Percentiles rank a stretch among this genome's conserved stretches.
Evolutionary conservation across 495 filamentous ascomycete genomes (phyloP).

Genomic region (Aspergillus steynii): DNA sequence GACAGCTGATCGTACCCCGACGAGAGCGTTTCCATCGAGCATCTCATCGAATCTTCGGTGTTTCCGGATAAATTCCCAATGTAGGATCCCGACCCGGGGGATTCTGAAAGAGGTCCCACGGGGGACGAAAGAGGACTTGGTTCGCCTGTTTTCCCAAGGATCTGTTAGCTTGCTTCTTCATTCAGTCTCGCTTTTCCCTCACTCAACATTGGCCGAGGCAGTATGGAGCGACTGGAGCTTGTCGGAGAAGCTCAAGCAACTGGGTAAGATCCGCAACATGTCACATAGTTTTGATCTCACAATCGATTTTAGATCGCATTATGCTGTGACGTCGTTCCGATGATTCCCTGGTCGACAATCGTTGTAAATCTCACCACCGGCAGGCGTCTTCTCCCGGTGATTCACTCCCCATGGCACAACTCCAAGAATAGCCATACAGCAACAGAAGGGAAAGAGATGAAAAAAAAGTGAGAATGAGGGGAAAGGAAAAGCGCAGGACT

Average conservation of each 20-base stretch:
- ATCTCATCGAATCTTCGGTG: conserved; percentile 38
- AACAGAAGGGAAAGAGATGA: not conserved
- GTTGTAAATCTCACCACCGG: not conserved
- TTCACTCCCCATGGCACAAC: not conserved
- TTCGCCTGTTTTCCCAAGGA: conserved; percentile 33
- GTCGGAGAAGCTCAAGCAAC: not conserved
- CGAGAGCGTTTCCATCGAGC: conserved; percentile 42
- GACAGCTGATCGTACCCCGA: conserved; percentile 45
- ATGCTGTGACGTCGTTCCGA: not conserved
- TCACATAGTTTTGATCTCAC: not conserved
- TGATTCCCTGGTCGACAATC: not conserved
- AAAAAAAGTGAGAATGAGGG: conserved; percentile 24
- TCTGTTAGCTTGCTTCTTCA: conserved; percentile 8
- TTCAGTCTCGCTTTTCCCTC: conserved; percentile 1
- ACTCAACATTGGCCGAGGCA: not conserved
- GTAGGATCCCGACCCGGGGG: conserved; percentile 39
- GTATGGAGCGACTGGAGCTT: not conserved
- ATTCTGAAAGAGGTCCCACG: conserved; percentile 43
- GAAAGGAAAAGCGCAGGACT: conserved; percentile 30
- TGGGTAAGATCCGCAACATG: not conserved
- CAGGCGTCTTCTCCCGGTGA: not conserved
- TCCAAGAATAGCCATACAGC: not conserved
- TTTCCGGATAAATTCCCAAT: conserved; percentile 61
- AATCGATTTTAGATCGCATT: not conserved
- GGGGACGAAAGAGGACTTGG: conserved; percentile 51